Conservation (phyloP, 768 basidiomycete genomes). For the Lactifluus echinatus region DNA sequence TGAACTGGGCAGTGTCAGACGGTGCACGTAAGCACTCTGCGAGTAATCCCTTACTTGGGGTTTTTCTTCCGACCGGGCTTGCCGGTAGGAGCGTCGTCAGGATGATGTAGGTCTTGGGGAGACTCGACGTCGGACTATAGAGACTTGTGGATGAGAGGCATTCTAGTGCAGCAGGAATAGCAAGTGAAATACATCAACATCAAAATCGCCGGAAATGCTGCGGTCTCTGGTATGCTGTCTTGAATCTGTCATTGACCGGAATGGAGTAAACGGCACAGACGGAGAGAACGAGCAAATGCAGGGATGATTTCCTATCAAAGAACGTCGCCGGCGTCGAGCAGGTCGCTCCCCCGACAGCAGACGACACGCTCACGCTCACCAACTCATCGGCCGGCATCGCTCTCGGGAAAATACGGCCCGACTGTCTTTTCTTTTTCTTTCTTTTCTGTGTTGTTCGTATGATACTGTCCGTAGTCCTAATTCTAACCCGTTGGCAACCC, state of each 20-base stretch:
- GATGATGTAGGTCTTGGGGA: slow-evolving; percentile 23
- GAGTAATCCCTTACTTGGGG: slow-evolving; percentile 52
- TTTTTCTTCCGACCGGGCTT: slow-evolving; percentile 86
- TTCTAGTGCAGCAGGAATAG: not conserved
- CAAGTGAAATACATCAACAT: slow-evolving; percentile 31
- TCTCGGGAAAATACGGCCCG: slow-evolving; percentile 5
- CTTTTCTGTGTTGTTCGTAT: not conserved
- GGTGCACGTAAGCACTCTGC: slow-evolving; percentile 24
- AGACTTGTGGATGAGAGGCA: not conserved
- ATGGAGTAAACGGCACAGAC: no score
- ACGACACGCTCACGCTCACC: not conserved
- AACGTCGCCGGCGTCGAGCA: slow-evolving; percentile 7
- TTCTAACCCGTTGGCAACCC: no score
- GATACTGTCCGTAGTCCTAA: no score
- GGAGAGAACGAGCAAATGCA: not conserved
- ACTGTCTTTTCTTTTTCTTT: not conserved
- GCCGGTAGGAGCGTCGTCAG: slow-evolving; percentile 22
- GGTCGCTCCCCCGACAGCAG: not conserved
- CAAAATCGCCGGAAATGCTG: slow-evolving; percentile 55
- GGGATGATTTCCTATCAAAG: not conserved
- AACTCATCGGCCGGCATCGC: not conserved
- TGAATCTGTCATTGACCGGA: slow-evolving; percentile 33
- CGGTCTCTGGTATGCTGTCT: slow-evolving; percentile 47
- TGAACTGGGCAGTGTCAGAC: slow-evolving; percentile 42
- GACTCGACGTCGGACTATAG: slow-evolving; percentile 69